Evolutionary conservation across 306 rosid genomes (phyloP).

Genomic region (Hippophae gyantsensis): DNA sequence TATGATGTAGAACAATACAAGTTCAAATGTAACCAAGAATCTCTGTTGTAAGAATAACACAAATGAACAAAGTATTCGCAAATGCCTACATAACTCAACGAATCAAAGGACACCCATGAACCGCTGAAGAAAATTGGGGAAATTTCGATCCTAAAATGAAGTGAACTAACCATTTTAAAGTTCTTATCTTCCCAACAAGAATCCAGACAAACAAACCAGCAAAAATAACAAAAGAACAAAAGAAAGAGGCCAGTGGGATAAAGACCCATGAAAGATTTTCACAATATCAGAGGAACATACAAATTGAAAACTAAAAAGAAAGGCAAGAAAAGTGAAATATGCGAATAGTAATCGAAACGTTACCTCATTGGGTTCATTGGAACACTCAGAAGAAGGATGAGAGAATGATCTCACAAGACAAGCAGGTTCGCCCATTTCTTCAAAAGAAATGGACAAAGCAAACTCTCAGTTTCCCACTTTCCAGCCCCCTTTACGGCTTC

Average conservation of each 20-base stretch:
- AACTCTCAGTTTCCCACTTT: not conserved
- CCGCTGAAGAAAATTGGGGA: constrained; percentile 1
- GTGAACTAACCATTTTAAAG: not conserved
- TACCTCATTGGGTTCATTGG: constrained; percentile 44
- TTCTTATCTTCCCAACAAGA: constrained; percentile 7
- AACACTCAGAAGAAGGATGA: constrained; percentile 37
- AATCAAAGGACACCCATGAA: constrained; percentile 1
- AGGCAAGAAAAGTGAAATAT: constrained; percentile 4
- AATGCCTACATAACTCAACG: not conserved
- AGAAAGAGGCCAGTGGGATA: not conserved
- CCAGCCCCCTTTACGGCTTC: not conserved
- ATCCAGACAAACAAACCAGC: constrained; percentile 20
- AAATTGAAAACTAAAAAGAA: constrained; percentile 6
- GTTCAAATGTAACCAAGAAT: not conserved
- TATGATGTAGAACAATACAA: constrained; percentile 13
- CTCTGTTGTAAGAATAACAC: not conserved
- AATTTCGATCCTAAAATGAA: not conserved
- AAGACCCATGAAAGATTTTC: constrained; percentile 11
- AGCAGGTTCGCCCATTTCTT: constrained; percentile 50
- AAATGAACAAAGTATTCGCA: not conserved
- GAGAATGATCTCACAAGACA: constrained; percentile 58
- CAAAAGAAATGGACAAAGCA: not conserved
- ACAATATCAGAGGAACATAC: constrained; percentile 1
- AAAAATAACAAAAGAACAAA: not conserved
- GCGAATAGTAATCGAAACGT: not conserved